Conservation (phyloP, 805 yeast genomes). For the Candida nonsorbophila region DNA sequence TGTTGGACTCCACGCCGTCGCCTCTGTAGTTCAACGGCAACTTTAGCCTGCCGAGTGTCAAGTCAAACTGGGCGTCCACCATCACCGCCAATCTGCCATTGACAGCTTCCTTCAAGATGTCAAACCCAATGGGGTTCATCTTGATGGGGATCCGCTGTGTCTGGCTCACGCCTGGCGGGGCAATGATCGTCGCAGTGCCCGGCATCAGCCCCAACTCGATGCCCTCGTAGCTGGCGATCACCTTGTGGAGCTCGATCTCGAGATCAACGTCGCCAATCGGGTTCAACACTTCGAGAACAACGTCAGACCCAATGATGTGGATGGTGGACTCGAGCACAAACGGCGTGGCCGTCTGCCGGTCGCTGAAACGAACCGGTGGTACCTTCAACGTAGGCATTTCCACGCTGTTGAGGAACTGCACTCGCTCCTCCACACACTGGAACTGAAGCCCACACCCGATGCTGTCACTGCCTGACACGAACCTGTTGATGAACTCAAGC, state of each 20-base stretch:
- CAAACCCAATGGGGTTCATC: slow-evolving; percentile 42
- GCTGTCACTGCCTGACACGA: too few species aligned
- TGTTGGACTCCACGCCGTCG: slow-evolving; percentile 34
- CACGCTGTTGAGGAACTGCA: too few species aligned
- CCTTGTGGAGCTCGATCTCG: slow-evolving; percentile 36
- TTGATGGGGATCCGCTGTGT: slow-evolving; percentile 48
- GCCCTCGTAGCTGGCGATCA: slow-evolving; percentile 45
- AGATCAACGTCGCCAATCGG: slow-evolving; percentile 48
- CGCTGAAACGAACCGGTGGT: background rate
- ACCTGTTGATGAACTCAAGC: too few species aligned
- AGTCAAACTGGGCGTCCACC: slow-evolving; percentile 38
- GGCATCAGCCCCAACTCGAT: slow-evolving; percentile 41
- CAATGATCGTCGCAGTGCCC: slow-evolving; percentile 31
- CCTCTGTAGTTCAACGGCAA: slow-evolving; percentile 44
- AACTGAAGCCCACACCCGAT: too few species aligned
- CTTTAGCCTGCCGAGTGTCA: slow-evolving; percentile 34
- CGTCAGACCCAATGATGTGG: slow-evolving; percentile 50
- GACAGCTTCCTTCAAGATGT: slow-evolving; percentile 44
- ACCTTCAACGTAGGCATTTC: slow-evolving; percentile 15
- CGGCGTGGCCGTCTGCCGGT: slow-evolving; percentile 13
- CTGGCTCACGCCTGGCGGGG: slow-evolving; percentile 49
- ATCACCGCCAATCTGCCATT: slow-evolving; percentile 47
- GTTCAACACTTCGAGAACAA: slow-evolving; percentile 49
- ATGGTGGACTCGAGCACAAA: slow-evolving; percentile 47
- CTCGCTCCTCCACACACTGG: too few species aligned